phyloP scores from a whole-genome alignment of 176 grass and related monocot species.

The Carex littledalei region DNA sequence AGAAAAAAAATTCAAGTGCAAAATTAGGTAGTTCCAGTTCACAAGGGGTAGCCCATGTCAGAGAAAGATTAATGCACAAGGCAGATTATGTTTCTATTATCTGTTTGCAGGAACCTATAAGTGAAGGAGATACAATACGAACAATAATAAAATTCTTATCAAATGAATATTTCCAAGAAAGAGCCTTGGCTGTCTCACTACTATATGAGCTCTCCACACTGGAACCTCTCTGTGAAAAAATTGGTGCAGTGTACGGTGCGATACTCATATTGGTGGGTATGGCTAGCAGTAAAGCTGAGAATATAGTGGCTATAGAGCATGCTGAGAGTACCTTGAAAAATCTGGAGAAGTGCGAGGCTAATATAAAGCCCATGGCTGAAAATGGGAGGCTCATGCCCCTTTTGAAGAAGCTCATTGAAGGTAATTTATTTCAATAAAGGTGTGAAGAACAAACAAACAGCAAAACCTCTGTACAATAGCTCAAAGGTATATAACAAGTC shows the following conservation, averaged over 20 bases:
- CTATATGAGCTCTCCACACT: constrained; percentile 48
- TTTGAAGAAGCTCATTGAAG: constrained; percentile 45
- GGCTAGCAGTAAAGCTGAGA: constrained; percentile 60
- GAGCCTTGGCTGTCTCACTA: constrained; percentile 54
- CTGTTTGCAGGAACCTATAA: constrained; percentile 40
- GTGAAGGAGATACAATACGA: constrained; percentile 61
- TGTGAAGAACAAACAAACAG: background rate
- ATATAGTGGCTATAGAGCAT: constrained; percentile 50
- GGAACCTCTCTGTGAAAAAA: constrained; percentile 40
- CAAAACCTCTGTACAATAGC: background rate
- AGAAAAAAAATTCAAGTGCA: background rate
- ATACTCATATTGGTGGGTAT: constrained; percentile 76
- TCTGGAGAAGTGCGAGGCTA: constrained; percentile 54
- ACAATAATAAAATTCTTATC: constrained; percentile 70
- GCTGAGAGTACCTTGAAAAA: constrained; percentile 63
- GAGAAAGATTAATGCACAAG: background rate
- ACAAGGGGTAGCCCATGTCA: background rate
- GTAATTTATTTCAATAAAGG: constrained; percentile 3
- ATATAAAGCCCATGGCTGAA: constrained; percentile 80
- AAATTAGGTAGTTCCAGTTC: background rate
- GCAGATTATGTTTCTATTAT: background rate
- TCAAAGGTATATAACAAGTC: background rate
- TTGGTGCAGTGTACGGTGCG: constrained; percentile 56
- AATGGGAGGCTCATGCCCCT: constrained; percentile 74
- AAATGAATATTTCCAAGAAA: constrained; percentile 58